Conservation (phyloP, 805 yeast species). For the Allodekkera sacchari region DNA sequence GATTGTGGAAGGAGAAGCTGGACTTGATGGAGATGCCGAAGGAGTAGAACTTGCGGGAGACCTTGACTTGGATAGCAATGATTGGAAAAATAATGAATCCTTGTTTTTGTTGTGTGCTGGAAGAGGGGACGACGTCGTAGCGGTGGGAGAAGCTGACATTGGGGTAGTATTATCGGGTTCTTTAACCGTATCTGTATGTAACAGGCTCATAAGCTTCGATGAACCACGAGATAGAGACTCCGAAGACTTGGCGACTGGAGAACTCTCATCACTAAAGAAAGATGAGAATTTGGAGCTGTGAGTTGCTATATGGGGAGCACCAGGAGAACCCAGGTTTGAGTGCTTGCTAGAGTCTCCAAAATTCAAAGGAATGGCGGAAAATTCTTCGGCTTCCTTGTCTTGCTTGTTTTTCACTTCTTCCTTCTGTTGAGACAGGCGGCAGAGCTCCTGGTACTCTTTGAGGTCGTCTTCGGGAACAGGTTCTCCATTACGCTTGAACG, state of each 20-base stretch:
- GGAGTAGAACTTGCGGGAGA: slow-evolving; percentile 1
- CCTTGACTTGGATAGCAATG: slow-evolving; percentile 32
- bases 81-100: slow-evolving; percentile 38
- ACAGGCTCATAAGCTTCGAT: slow-evolving; percentile 14
- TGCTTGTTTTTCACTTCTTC: not conserved
- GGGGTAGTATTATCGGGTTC: slow-evolving; percentile 1
- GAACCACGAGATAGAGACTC: slow-evolving; percentile 6
- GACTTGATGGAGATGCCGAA: slow-evolving; percentile 11
- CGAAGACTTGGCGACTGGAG: slow-evolving; percentile 35
- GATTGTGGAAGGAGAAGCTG: slow-evolving; percentile 7
- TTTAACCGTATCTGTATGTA: slow-evolving; percentile 3
- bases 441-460: slow-evolving; percentile 14
- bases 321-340: not conserved
- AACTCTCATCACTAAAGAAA: slow-evolving; percentile 26
- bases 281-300: slow-evolving; percentile 17
- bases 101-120: slow-evolving; percentile 5
- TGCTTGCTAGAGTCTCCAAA: too few relatives aligned
- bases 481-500: slow-evolving; percentile 39
- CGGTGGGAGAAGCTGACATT: not conserved
- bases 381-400: slow-evolving; percentile 8
- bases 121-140: not conserved
- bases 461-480: slow-evolving; percentile 21
- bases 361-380: slow-evolving; percentile 6
- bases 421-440: not conserved
- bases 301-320: not conserved